Conservation (phyloP, 2,329 filamentous ascomycete species). For the Talaromyces sp. region DNA sequence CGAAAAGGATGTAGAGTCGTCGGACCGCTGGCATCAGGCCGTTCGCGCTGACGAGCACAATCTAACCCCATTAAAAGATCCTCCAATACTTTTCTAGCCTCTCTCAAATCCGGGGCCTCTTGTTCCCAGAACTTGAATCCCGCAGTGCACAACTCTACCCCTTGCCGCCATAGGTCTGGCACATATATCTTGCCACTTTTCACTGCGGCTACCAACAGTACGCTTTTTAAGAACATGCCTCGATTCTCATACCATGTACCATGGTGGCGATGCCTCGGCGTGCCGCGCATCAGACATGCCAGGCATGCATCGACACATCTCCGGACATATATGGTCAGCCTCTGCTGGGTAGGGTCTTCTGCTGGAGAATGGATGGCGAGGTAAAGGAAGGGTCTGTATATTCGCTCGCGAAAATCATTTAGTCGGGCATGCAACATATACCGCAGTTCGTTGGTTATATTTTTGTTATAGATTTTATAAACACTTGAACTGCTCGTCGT, state of each 20-base stretch:
- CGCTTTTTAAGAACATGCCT: background rate
- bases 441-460: background rate
- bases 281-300: background rate
- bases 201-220: background rate
- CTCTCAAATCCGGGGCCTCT: slow-evolving; percentile 1
- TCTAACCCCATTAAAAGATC: background rate
- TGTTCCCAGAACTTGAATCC: slow-evolving; percentile 5
- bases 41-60: background rate
- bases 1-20: slow-evolving; percentile 1
- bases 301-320: background rate
- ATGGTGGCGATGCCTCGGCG: background rate
- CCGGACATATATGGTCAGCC: background rate
- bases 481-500: background rate
- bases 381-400: background rate
- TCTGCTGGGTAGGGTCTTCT: background rate
- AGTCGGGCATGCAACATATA: background rate
- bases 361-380: background rate
- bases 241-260: background rate
- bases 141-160: background rate
- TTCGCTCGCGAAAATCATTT: background rate
- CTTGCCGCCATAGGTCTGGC: background rate
- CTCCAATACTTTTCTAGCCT: background rate
- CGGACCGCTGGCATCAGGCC: slow-evolving; percentile 2
- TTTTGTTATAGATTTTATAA: background rate
- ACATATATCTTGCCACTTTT: background rate